These are phyloP conservation scores for Takashimella koratensis DNA, from an alignment of 1,284 basidiomycete genomes.

Conservation along the genomic window DNA sequence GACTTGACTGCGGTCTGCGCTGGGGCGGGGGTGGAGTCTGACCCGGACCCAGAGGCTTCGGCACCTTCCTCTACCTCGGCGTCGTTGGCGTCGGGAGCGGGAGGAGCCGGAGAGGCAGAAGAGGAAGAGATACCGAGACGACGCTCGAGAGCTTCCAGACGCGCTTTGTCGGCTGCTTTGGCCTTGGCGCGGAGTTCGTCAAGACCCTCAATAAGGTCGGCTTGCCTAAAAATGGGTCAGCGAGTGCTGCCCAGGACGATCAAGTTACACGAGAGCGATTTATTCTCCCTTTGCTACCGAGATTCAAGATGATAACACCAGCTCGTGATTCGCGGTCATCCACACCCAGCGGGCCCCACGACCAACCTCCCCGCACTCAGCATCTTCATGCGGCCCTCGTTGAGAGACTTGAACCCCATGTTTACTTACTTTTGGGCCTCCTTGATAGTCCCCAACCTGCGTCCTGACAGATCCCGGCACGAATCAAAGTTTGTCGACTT, in stretches of 20 bases:
- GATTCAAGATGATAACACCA: no score
- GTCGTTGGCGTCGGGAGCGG: slow-evolving; percentile 21
- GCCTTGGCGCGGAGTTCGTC: slow-evolving; percentile 75
- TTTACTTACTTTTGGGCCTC: slow-evolving; percentile 84
- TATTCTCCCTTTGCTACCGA: no score
- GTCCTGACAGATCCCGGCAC: slow-evolving; percentile 86
- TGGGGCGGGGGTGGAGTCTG: slow-evolving; percentile 20
- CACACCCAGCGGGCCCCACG: no score
- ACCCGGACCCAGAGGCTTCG: slow-evolving; percentile 34
- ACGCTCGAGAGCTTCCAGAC: slow-evolving; percentile 78
- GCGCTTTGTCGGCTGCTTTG: slow-evolving; percentile 74
- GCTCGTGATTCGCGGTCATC: no score
- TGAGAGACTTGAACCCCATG: no score
- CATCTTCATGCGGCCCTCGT: no score
- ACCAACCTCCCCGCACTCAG: no score
- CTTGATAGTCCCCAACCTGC: slow-evolving; percentile 87
- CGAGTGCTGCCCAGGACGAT: not conserved
- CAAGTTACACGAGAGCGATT: not conserved
- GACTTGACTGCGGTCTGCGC: slow-evolving; percentile 1
- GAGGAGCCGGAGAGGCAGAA: slow-evolving; percentile 1
- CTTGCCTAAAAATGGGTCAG: slow-evolving; percentile 63
- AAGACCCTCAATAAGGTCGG: slow-evolving; percentile 81
- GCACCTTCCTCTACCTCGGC: slow-evolving; percentile 35
- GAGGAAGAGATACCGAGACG: slow-evolving; percentile 64
- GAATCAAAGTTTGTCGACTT: slow-evolving; percentile 94